Evolutionary conservation across 2,329 filamentous ascomycete genomes (phyloP), one percentile per base, ranked within the genome.

Genomic region (Chrysoporthe austroafricana): DNA sequence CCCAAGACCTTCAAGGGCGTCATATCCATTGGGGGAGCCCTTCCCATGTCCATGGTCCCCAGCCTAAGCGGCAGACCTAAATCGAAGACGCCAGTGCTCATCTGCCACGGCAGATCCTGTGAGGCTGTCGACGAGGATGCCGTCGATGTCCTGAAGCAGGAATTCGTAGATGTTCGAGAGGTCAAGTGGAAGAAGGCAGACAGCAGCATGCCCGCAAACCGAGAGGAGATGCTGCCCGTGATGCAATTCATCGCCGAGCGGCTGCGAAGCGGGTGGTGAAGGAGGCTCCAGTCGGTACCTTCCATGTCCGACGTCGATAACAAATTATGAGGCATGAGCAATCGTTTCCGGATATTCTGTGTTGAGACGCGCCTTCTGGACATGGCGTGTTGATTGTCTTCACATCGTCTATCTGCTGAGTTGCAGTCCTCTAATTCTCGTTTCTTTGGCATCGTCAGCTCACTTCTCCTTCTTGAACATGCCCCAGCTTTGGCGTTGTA

Each of bases 201-300:
- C 6, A 93, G 97, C 77, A 86, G 85, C 1, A 97, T 97, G 94
- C 93, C 94, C n/a, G 82, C 84, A 58, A 90, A 85, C 76, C 84
- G 91, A 64, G 93, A 96, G 13, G 94, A 98, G 83, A 94, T 96
- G 85, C 76, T 94, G 74, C 94, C 94, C 0, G 86, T 97, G 69
- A 97, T 97, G 93, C 88, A 91, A 74, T 97, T 90, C 73, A 86
- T 94, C 73, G 90, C 90, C 0, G 85, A 90, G 62, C 85, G 90
- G 73, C 77, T 96, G 72, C 73, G 73, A 62, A 73, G 69, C 32
- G 74, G 72, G 13, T 74, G 74, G 72, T 70, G 68, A 62, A 64
- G 61, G 63, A 69, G 39, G 34, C 39, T 26, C 2, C 50, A 43
- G 57, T 44, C 60, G 43, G 65, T 14, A 13, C 65, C 54, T 67